Evolutionary conservation across 352 stramenopile species (phyloP).

Genomic region (Phytophthora palmivora): DNA sequence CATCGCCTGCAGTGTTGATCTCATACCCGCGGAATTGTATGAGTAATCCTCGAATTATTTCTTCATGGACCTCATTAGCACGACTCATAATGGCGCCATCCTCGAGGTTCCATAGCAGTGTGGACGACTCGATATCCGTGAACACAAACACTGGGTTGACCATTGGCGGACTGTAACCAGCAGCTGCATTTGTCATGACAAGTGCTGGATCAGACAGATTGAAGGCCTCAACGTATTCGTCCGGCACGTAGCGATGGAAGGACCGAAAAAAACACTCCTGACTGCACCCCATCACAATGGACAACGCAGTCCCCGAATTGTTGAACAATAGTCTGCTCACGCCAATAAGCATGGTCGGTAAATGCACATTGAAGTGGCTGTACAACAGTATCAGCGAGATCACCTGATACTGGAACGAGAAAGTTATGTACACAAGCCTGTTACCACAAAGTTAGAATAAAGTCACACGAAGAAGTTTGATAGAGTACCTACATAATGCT

Average conservation of each 20-base stretch:
- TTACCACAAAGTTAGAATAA: background rate
- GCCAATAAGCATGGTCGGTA: constrained; percentile 45
- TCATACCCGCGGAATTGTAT: constrained; percentile 58
- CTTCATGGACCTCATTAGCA: constrained; percentile 64
- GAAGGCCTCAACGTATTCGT: constrained; percentile 55
- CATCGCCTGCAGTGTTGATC: constrained; percentile 63
- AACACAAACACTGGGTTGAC: constrained; percentile 68
- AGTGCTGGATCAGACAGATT: constrained; percentile 52
- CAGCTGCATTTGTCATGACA: constrained; percentile 33
- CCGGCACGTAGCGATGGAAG: constrained; percentile 47
- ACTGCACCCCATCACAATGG: constrained; percentile 55
- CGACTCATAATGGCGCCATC: constrained; percentile 49
- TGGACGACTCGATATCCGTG: constrained; percentile 75
- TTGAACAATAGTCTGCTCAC: constrained; percentile 53
- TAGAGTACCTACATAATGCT: constrained; percentile 56
- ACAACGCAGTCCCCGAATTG: constrained; percentile 50
- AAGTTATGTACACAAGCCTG: constrained; percentile 54
- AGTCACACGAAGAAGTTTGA: too few relatives aligned
- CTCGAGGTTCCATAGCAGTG: constrained; percentile 47
- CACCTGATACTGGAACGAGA: constrained; percentile 59
- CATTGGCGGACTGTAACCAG: constrained; percentile 34
- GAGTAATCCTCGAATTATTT: constrained; percentile 48
- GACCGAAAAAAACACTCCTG: constrained; percentile 54
- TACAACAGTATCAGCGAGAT: constrained; percentile 52
- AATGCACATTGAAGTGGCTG: constrained; percentile 37